A percentile compares a stretch with the other conserved stretches of the same genome.
These are phyloP conservation scores for Talaromyces liani DNA, from an alignment of 495 filamentous ascomycete genomes.

Conservation along the genomic window DNA sequence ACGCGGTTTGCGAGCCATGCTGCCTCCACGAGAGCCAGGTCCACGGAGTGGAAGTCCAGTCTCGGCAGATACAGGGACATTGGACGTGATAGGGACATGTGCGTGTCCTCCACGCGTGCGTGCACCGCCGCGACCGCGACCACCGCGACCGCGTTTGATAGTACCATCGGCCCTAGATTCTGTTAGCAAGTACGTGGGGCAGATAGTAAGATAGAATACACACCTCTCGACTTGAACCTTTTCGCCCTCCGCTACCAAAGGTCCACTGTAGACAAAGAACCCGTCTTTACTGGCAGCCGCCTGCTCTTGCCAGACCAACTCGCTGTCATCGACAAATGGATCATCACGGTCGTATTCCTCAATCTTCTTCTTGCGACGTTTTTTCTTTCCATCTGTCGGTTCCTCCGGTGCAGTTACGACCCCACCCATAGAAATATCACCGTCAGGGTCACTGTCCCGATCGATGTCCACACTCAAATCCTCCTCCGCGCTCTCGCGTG, in stretches of 20 bases:
- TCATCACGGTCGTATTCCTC: constrained; percentile 96
- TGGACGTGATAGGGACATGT: constrained; percentile 33
- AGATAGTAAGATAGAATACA: constrained; percentile 12
- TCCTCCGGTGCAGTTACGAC: constrained; percentile 37
- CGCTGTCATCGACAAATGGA: constrained; percentile 95
- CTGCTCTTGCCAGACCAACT: constrained; percentile 91
- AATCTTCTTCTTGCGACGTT: constrained; percentile 71
- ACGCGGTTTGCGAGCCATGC: constrained; percentile 69
- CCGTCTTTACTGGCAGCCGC: constrained; percentile 89
- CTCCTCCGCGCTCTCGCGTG: constrained; percentile 60
- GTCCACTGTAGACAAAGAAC: constrained; percentile 83
- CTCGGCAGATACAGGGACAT: constrained; percentile 36
- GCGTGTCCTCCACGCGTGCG: constrained; percentile 29
- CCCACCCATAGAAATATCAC: constrained; percentile 71
- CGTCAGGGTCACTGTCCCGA: constrained; percentile 52
- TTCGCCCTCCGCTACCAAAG: constrained; percentile 77
- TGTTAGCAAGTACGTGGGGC: background rate
- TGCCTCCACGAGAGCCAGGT: constrained; percentile 69
- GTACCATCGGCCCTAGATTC: constrained; percentile 62
- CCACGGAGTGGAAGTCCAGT: constrained; percentile 52
- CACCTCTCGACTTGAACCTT: constrained; percentile 77
- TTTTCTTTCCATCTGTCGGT: constrained; percentile 48
- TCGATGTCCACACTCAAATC: constrained; percentile 37
- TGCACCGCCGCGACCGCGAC: constrained; percentile 48
- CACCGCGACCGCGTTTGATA: constrained; percentile 70